Base-by-base conservation (phyloP, 2,329 filamentous ascomycete genomes). In the Reticulascus tulasneorum region DNA sequence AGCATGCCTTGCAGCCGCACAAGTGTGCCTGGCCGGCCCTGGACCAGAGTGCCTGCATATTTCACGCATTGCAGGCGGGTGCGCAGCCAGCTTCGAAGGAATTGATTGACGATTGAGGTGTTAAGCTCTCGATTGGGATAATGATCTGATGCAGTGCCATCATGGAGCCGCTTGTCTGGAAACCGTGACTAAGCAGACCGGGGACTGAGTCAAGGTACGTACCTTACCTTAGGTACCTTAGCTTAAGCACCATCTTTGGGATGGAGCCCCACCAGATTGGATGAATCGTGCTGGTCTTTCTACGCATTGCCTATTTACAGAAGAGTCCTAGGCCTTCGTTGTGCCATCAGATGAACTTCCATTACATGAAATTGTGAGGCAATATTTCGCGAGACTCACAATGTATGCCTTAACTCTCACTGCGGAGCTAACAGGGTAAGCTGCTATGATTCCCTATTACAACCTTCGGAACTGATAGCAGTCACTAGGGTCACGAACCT, bases 401-500 rank as follows among this genome's bases (percentile, higher is more conserved):
- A 86, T 87, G 84, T 76, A 82, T 48, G 74, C 77, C 29, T 69
- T 88, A 20, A 68, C 69, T 31, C 61, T 88, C 23, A 84, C 72
- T 22, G 84, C 84, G 5, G 84, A 88, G 53, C 60, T 87, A 42
- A 69, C 71, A 39, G 84, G 84, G 84, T 86, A 67, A 44, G 68
- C 58, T 38, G 29, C n/a, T n/a, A n/a, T n/a, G n/a, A n/a, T 20
- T 33, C 18, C 15, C 24, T 23, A n/a, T 29, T 29, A 3, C 10
- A 16, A 15, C 11, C 27, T 25, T 12, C 10, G 7, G 9, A 2
- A 26, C 11, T 35, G 12, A 16, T 4, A 18, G 29, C 17, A 18
- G 27, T 43, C 40, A 37, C 40, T 52, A 97, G 93, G 29, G 89
- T 98, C 42, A 96, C 89, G 42, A 85, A 93, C 54, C 79, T 98